Percentiles rank a stretch among this genome's conserved stretches.
Conservation (phyloP, 176 grass and related monocot genomes). For the Aegilops bicornis region DNA sequence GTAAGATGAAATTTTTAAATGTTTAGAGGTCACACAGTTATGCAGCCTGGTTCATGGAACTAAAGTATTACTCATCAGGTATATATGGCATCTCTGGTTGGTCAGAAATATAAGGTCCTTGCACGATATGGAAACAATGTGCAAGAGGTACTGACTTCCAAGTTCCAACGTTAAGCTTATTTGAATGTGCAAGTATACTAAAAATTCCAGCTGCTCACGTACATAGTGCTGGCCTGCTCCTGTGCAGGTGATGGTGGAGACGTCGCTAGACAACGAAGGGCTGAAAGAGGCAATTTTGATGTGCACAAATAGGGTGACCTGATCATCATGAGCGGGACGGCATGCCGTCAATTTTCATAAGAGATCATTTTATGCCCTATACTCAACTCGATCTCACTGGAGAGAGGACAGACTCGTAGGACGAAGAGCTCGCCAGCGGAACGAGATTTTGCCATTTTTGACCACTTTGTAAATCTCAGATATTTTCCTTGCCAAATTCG, state of each 20-base stretch:
- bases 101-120: conserved; percentile 76
- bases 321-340: neutral
- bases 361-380: neutral
- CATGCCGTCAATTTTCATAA: neutral
- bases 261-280: conserved; percentile 66
- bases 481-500: no score
- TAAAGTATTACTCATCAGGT: conserved; percentile 39
- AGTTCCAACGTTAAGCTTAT: neutral
- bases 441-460: no score
- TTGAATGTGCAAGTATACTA: neutral
- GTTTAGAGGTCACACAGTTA: neutral
- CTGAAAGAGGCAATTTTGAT: conserved; percentile 62
- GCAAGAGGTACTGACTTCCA: conserved; percentile 62
- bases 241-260: conserved; percentile 75
- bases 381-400: rapidly evolving
- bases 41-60: neutral
- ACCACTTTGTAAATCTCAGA: no score
- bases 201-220: neutral
- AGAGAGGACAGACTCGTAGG: neutral
- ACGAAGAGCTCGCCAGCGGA: neutral
- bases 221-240: neutral
- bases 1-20: conserved; percentile 13
- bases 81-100: conserved; percentile 83
- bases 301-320: conserved; percentile 69
- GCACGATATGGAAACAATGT: conserved; percentile 86